These are phyloP conservation scores for Plasmodium ovale DNA, from an alignment of 169 alveolate genomes.

Conservation along the genomic window DNA sequence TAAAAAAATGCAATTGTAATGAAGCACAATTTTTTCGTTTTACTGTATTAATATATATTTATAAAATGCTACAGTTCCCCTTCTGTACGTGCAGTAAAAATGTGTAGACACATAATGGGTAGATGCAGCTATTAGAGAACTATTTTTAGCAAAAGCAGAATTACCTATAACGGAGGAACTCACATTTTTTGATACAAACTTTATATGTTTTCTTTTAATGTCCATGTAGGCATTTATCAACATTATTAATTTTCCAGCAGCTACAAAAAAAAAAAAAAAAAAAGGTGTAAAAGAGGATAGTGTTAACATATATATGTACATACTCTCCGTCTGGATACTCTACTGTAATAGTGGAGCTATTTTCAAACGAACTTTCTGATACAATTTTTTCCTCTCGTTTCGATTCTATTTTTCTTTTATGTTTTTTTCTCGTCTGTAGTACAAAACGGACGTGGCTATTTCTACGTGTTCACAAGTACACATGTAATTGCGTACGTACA, in stretches of 20 bases:
- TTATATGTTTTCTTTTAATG: slow-evolving; percentile 55
- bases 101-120: slow-evolving; percentile 7
- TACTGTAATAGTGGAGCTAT: background rate
- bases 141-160: background rate
- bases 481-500: too few relatives aligned
- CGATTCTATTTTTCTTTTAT: background rate
- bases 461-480: too few relatives aligned
- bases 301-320: background rate
- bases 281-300: background rate
- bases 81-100: background rate
- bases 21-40: too few relatives aligned
- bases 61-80: too few relatives aligned
- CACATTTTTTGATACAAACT: slow-evolving; percentile 52
- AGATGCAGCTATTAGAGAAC: background rate
- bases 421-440: too few relatives aligned
- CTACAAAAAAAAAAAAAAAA: background rate
- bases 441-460: too few relatives aligned
- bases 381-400: background rate
- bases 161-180: slow-evolving; percentile 47
- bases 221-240: slow-evolving; percentile 57
- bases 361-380: background rate
- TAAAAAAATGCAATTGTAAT: too few relatives aligned
- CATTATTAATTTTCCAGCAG: slow-evolving; percentile 34
- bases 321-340: background rate
- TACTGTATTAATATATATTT: too few relatives aligned